Conservation (phyloP, 306 rosid genomes). For the Coriaria nepalensis region DNA sequence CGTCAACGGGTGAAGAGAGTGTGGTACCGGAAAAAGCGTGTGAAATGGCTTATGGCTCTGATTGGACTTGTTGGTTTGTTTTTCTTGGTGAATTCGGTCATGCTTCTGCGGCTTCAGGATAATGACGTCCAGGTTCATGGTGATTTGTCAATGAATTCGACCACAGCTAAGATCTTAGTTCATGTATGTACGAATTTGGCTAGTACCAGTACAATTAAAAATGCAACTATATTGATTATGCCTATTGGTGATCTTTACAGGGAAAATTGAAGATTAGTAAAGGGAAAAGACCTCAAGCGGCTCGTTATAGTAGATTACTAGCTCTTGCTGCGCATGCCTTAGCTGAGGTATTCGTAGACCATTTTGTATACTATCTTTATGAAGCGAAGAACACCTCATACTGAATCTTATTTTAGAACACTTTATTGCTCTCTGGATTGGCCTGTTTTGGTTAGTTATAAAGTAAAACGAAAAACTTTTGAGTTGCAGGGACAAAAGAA, state of each 20-base stretch:
- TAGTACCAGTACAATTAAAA: neutral
- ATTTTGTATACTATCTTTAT: conserved; percentile 2
- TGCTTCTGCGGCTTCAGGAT: conserved; percentile 51
- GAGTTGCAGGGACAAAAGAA: conserved; percentile 41
- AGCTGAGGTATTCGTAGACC: conserved; percentile 58
- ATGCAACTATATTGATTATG: neutral
- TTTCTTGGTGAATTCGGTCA: conserved; percentile 52
- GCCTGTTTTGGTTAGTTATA: conserved; percentile 21
- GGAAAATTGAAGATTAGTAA: conserved; percentile 36
- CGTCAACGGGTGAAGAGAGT: conserved; percentile 20
- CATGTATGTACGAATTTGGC: conserved; percentile 24
- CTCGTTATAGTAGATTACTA: conserved; percentile 59
- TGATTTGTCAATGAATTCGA: conserved; percentile 19
- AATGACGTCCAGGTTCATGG: conserved; percentile 15
- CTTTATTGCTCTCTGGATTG: conserved; percentile 3
- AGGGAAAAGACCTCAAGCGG: conserved; percentile 39
- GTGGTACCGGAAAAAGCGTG: conserved; percentile 49
- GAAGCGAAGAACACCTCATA: neutral
- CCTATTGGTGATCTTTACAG: conserved; percentile 26
- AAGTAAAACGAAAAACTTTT: conserved; percentile 13
- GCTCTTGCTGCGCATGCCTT: conserved; percentile 88
- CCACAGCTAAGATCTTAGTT: conserved; percentile 16
- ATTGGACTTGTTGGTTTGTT: conserved; percentile 36
- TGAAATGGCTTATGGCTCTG: conserved; percentile 37
- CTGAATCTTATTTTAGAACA: neutral